Evolutionary conservation across 2,329 filamentous ascomycete genomes (phyloP).

Genomic region (Fusarium penzigii): DNA sequence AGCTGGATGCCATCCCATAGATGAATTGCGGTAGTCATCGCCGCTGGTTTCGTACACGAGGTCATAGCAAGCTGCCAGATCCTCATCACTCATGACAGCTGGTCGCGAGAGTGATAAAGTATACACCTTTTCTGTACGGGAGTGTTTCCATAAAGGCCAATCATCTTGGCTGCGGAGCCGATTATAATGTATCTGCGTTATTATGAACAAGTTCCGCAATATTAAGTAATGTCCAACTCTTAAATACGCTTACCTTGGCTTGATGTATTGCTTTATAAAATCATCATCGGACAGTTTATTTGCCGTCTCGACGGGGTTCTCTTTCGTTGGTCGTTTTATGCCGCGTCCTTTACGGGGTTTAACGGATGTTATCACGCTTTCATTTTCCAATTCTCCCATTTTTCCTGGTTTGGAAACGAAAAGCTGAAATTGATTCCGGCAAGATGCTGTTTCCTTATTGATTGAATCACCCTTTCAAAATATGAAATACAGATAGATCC

Average conservation of each 20-base stretch:
- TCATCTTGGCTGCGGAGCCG: conserved; percentile 16
- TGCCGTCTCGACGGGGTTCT: conserved; percentile 47
- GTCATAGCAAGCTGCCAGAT: conserved; percentile 54
- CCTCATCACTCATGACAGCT: conserved; percentile 39
- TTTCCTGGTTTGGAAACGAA: neutral
- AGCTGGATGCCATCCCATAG: conserved; percentile 61
- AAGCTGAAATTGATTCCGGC: neutral
- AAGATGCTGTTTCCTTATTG: too few species aligned
- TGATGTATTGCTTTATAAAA: conserved; percentile 51
- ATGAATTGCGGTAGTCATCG: conserved; percentile 63
- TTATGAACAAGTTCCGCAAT: neutral
- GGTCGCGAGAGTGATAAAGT: conserved; percentile 45
- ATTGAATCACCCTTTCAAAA: too few species aligned
- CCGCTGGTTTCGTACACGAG: conserved; percentile 65
- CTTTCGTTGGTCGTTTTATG: conserved; percentile 14
- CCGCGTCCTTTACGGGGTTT: conserved; percentile 10
- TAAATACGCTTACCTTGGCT: conserved; percentile 41
- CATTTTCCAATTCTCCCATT: conserved; percentile 12
- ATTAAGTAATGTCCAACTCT: too few species aligned
- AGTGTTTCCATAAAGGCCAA: conserved; percentile 53
- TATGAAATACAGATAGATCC: neutral
- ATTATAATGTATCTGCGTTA: neutral
- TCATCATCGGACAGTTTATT: conserved; percentile 49
- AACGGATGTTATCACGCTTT: neutral
- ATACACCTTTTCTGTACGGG: conserved; percentile 43